These are phyloP conservation scores for Zea luxurians DNA, from an alignment of 176 grass and related monocot species.

Conservation along the genomic window DNA sequence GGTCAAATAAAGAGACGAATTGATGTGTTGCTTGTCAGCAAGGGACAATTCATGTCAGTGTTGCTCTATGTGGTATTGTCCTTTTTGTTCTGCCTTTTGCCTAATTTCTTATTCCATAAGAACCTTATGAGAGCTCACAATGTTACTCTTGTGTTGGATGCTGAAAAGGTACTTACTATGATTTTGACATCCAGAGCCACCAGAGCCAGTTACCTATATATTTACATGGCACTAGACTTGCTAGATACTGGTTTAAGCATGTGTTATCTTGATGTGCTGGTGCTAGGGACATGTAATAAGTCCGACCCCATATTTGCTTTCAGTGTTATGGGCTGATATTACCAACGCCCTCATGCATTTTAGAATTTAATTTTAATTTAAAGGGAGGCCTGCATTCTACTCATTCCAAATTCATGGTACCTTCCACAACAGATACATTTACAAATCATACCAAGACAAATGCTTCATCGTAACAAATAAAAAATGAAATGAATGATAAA, in stretches of 20 bases:
- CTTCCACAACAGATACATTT: too few species aligned
- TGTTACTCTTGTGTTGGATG: conserved; percentile 92
- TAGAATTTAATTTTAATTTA: conserved; percentile 28
- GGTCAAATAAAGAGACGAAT: too few species aligned
- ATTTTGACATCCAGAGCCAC: conserved; percentile 25
- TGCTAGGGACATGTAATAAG: conserved; percentile 19
- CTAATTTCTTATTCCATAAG: too few species aligned
- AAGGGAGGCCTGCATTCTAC: too few species aligned
- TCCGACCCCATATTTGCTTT: neutral
- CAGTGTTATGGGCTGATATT: conserved; percentile 6
- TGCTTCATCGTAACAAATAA: too few species aligned
- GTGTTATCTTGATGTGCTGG: conserved; percentile 14
- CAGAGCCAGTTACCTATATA: neutral
- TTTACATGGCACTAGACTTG: neutral
- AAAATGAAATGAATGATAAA: too few species aligned
- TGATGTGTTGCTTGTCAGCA: too few species aligned
- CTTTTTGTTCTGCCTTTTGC: too few species aligned
- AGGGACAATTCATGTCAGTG: too few species aligned
- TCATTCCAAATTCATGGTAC: too few species aligned
- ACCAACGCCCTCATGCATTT: neutral
- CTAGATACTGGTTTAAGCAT: conserved; percentile 14
- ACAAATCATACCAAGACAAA: too few species aligned
- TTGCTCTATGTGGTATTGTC: too few species aligned
- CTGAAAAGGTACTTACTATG: conserved; percentile 64
- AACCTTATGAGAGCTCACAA: conserved; percentile 96